Conservation (phyloP, 345 rosid species). For the Abelmoschus esculentus region DNA sequence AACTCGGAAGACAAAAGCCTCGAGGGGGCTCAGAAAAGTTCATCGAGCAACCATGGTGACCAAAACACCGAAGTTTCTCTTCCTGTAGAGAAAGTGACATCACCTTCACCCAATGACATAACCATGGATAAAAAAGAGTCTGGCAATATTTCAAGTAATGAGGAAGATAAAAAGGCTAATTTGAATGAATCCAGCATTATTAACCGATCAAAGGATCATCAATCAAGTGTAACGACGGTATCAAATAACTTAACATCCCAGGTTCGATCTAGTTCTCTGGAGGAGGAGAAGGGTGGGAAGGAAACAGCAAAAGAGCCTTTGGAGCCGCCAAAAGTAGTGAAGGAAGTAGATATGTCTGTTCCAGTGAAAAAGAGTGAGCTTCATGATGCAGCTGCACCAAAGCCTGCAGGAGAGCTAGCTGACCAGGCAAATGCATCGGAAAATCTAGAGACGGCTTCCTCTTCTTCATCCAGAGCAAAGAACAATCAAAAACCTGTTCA, state of each 20-base stretch:
- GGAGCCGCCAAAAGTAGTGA: slow-evolving; percentile 22
- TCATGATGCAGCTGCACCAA: slow-evolving; percentile 24
- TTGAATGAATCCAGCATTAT: slow-evolving; percentile 27
- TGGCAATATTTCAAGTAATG: too few species aligned
- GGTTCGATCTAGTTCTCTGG: slow-evolving; percentile 22
- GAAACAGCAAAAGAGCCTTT: slow-evolving; percentile 25
- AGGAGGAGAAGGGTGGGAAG: neutral
- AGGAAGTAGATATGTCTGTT: slow-evolving; percentile 33
- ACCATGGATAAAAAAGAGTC: too few species aligned
- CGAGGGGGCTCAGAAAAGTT: slow-evolving; percentile 29
- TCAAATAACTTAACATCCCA: slow-evolving; percentile 17
- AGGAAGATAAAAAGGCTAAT: slow-evolving; percentile 26
- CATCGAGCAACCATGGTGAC: slow-evolving; percentile 22
- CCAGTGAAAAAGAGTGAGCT: slow-evolving; percentile 33
- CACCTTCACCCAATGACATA: too few species aligned
- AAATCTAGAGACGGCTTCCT: slow-evolving; percentile 17
- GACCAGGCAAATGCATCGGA: slow-evolving; percentile 16
- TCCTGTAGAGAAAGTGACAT: slow-evolving; percentile 35
- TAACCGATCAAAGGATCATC: slow-evolving; percentile 19
- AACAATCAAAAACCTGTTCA: slow-evolving; percentile 12
- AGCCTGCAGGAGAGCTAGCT: slow-evolving; percentile 25
- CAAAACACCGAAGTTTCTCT: slow-evolving; percentile 31
- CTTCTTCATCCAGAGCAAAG: slow-evolving; percentile 4
- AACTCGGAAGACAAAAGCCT: slow-evolving; percentile 26
- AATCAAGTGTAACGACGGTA: slow-evolving; percentile 16